A percentile compares a stretch with the other conserved stretches of the same genome.
These are phyloP conservation scores for Lactarius quietus DNA, from an alignment of 768 basidiomycete genomes.

Conservation along the genomic window DNA sequence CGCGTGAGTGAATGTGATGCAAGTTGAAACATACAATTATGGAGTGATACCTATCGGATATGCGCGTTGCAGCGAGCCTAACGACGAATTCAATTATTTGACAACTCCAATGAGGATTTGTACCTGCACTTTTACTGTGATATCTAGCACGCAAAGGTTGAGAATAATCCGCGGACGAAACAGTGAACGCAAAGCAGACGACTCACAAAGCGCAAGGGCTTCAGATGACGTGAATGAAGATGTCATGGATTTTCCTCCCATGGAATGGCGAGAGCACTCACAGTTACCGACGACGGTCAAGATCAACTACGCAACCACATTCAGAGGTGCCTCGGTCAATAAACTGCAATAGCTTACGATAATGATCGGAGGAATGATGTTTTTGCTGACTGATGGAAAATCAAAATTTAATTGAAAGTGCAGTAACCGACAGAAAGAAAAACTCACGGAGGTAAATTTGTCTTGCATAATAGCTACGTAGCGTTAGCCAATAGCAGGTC, in stretches of 20 bases:
- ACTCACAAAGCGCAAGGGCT: conserved; percentile 30
- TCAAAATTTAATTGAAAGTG: background rate
- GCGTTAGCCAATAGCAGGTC: background rate
- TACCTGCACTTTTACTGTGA: conserved; percentile 45
- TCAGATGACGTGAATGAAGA: background rate
- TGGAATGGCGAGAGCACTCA: conserved; percentile 29
- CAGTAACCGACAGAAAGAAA: background rate
- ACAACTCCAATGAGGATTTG: background rate
- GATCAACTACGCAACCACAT: conserved; percentile 25
- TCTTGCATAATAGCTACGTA: conserved; percentile 2
- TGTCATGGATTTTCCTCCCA: background rate
- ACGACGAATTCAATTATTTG: conserved; percentile 13
- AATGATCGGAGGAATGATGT: background rate
- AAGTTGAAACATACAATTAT: conserved; percentile 32
- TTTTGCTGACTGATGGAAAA: conserved; percentile 1
- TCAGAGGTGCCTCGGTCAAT: background rate
- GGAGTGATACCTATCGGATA: conserved; percentile 32
- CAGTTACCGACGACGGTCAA: conserved; percentile 44
- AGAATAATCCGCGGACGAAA: background rate
- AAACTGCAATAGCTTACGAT: background rate
- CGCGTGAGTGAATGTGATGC: background rate
- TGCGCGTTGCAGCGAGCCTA: conserved; percentile 31
- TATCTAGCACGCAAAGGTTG: conserved; percentile 34
- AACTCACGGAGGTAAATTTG: background rate
- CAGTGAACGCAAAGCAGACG: background rate